Percentiles rank a stretch among this genome's conserved stretches.
phyloP scores from a whole-genome alignment of 169 alveolate species.

The Ichthyophthirius multifiliis region DNA sequence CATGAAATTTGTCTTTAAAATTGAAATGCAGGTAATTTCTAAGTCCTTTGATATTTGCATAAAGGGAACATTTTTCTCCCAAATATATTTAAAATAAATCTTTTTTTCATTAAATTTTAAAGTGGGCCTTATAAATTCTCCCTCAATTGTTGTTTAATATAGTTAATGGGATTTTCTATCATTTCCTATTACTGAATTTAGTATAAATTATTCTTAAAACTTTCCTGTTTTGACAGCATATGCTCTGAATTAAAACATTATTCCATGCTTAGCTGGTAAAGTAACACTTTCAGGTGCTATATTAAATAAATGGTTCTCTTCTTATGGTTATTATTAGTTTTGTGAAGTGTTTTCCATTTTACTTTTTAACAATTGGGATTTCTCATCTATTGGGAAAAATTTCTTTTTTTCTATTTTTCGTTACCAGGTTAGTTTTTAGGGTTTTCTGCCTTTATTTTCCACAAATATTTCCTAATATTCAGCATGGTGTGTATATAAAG shows the following conservation, averaged over 20 bases:
- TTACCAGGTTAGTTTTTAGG: conserved; percentile 84
- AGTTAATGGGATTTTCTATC: conserved; percentile 84
- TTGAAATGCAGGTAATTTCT: conserved; percentile 79
- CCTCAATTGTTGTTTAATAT: conserved; percentile 77
- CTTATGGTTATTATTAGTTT: conserved; percentile 3
- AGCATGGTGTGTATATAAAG: conserved; percentile 84
- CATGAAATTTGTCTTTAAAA: conserved; percentile 80
- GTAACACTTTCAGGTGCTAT: conserved; percentile 69
- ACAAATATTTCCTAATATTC: conserved; percentile 78
- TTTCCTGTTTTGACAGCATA: conserved; percentile 82
- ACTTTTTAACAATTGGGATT: no score
- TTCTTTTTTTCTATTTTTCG: conserved; percentile 48
- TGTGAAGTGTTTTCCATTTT: no score
- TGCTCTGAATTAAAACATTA: conserved; percentile 84
- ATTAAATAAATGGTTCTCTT: conserved; percentile 43
- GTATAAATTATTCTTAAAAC: conserved; percentile 76
- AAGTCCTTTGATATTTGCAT: conserved; percentile 80
- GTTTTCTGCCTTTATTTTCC: conserved; percentile 91
- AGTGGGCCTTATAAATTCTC: conserved; percentile 85
- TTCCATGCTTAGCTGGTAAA: conserved; percentile 78
- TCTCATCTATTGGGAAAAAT: conserved; percentile 52
- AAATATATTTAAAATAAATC: conserved; percentile 81
- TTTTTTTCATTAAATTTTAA: conserved; percentile 77
- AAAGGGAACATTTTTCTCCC: conserved; percentile 83
- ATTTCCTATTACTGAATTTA: conserved; percentile 81